Evolutionary conservation across 441 rosid genomes (phyloP).

Genomic region (Monsonia emarginata): DNA sequence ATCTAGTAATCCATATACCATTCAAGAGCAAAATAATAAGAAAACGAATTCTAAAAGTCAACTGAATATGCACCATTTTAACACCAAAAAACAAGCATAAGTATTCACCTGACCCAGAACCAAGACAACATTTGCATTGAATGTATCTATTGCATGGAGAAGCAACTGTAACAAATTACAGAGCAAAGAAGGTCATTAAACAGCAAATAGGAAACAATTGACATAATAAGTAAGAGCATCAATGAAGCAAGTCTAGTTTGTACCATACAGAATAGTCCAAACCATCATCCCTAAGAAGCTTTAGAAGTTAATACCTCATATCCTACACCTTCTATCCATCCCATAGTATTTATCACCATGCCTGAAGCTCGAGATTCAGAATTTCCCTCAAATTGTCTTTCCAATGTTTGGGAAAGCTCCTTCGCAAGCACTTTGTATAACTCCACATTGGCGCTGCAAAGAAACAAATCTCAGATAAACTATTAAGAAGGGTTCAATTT

Average conservation of each 20-base stretch:
- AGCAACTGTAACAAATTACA: conserved; percentile 43
- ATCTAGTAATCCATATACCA: too few species aligned
- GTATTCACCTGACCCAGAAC: conserved; percentile 70
- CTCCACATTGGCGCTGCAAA: conserved; percentile 58
- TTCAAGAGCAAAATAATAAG: too few species aligned
- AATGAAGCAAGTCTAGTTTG: background rate
- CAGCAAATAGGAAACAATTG: conserved; percentile 4
- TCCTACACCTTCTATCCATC: conserved; percentile 86
- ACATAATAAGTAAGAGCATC: background rate
- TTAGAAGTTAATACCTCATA: conserved; percentile 48
- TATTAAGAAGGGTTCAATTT: background rate
- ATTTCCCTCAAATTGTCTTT: conserved; percentile 61
- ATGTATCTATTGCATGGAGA: conserved; percentile 63
- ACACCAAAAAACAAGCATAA: background rate
- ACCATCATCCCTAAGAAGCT: background rate
- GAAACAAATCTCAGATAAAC: background rate
- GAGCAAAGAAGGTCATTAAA: conserved; percentile 4
- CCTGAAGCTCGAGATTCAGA: conserved; percentile 74
- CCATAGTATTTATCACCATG: conserved; percentile 92
- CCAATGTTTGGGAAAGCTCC: conserved; percentile 70
- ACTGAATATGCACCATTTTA: too few species aligned
- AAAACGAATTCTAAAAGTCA: too few species aligned
- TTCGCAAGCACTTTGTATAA: conserved; percentile 61
- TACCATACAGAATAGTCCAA: background rate
- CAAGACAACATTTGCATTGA: conserved; percentile 70